Evolutionary conservation across 1,139 yeast genomes (phyloP).

Genomic region (Kurtzmaniella quercitrusa): DNA sequence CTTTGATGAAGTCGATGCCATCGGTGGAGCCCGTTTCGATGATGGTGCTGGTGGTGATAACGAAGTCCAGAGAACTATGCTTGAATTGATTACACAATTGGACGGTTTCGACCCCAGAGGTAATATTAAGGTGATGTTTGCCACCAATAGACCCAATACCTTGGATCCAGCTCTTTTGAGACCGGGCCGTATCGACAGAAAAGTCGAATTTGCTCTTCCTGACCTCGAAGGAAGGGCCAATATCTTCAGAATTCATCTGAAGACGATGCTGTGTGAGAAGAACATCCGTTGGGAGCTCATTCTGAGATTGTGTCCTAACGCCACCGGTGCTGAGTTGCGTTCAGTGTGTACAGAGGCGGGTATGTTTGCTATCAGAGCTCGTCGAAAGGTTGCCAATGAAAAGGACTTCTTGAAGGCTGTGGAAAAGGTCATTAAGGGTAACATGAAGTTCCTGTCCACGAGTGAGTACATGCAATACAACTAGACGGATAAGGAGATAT

Average conservation of each 20-base stretch:
- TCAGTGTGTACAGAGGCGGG: conserved; percentile 98
- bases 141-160: conserved; percentile 96
- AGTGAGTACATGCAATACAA: conserved; percentile 98
- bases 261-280: conserved; percentile 95
- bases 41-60: conserved; percentile 99
- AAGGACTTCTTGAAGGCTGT: conserved; percentile 97
- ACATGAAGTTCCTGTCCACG: conserved; percentile 94
- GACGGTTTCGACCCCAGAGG: conserved; percentile 99
- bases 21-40: conserved; percentile 98
- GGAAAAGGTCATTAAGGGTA: conserved; percentile 97
- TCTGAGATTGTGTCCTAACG: conserved; percentile 94
- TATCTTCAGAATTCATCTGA: conserved; percentile 93
- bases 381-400: conserved; percentile 96
- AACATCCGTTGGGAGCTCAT: conserved; percentile 98
- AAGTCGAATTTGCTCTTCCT: conserved; percentile 93
- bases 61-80: conserved; percentile 98
- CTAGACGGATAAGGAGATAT: conserved; percentile 18
- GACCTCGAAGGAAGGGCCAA: conserved; percentile 97
- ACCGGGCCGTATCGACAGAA: conserved; percentile 97
- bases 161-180: conserved; percentile 96
- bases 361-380: conserved; percentile 97
- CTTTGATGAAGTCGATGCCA: conserved; percentile 97
- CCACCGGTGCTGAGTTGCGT: conserved; percentile 97
- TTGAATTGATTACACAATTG: conserved; percentile 92
- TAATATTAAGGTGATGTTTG: conserved; percentile 97